Percentiles rank a stretch among this genome's conserved stretches.
phyloP scores from a whole-genome alignment of 2,329 filamentous ascomycete species.

The Cladophialophora exuberans region DNA sequence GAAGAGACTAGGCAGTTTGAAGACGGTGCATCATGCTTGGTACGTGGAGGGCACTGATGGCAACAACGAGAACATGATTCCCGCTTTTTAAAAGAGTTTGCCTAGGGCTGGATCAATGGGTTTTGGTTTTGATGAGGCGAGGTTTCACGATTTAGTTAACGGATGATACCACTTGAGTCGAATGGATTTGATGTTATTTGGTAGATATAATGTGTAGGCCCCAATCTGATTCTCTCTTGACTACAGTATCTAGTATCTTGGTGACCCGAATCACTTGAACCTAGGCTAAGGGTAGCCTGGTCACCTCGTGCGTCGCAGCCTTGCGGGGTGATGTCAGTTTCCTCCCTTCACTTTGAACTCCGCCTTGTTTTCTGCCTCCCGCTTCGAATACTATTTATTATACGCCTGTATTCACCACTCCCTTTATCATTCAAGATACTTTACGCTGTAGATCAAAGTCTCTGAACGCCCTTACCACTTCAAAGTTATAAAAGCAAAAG shows the following conservation, averaged over 20 bases:
- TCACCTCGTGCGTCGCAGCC: neutral
- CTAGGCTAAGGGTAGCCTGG: neutral
- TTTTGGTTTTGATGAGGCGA: slow-evolving; percentile 3
- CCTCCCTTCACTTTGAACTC: neutral
- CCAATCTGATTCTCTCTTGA: no score
- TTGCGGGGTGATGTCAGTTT: slow-evolving; percentile 19
- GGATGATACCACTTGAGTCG: slow-evolving; percentile 10
- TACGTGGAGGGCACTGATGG: slow-evolving; percentile 31
- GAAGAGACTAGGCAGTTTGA: slow-evolving; percentile 72
- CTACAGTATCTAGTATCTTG: no score
- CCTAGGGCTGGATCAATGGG: neutral
- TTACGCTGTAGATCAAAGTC: neutral
- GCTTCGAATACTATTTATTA: neutral
- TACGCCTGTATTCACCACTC: neutral
- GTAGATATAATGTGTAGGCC: no score
- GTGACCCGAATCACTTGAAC: no score
- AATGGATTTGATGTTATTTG: no score
- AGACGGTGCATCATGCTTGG: slow-evolving; percentile 32
- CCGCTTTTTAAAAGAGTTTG: slow-evolving; percentile 22
- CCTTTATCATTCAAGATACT: neutral
- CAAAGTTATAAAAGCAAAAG: neutral
- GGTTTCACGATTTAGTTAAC: slow-evolving; percentile 17
- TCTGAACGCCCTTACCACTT: no score
- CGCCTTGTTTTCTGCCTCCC: neutral
- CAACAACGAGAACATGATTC: slow-evolving; percentile 28